phyloP scores from a whole-genome alignment of 495 filamentous ascomycete species.

The Penicillium lividum region DNA sequence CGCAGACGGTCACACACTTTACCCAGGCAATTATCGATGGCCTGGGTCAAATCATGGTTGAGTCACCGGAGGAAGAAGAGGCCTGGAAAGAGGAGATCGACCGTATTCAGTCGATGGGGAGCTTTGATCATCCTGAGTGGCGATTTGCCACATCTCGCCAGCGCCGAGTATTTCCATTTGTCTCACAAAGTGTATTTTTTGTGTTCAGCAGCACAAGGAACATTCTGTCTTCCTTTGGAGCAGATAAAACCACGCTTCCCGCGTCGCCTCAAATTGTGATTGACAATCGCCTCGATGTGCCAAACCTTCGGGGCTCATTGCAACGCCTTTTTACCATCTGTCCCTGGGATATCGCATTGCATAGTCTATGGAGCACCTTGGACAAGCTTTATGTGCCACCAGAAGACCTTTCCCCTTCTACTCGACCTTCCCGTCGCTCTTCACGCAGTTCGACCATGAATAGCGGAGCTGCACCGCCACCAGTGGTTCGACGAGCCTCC shows the following conservation, averaged over 20 bases:
- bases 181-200: slow-evolving; percentile 74
- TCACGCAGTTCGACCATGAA: slow-evolving; percentile 37
- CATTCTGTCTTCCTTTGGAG: slow-evolving; percentile 64
- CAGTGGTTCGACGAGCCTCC: slow-evolving; percentile 30
- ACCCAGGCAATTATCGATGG: slow-evolving; percentile 43
- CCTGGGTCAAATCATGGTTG: slow-evolving; percentile 36
- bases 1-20: slow-evolving; percentile 47
- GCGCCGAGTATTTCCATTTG: slow-evolving; percentile 53
- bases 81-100: slow-evolving; percentile 44
- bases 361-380: slow-evolving; percentile 76
- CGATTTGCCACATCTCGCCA: slow-evolving; percentile 41
- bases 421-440: slow-evolving; percentile 37
- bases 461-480: slow-evolving; percentile 23
- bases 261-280: slow-evolving; percentile 10
- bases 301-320: slow-evolving; percentile 34
- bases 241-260: slow-evolving; percentile 26
- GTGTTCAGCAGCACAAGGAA: slow-evolving; percentile 66
- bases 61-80: slow-evolving; percentile 39
- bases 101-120: slow-evolving; percentile 40
- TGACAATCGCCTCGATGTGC: slow-evolving; percentile 31
- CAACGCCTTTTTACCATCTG: slow-evolving; percentile 40
- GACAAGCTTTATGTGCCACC: slow-evolving; percentile 68
- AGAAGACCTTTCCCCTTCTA: slow-evolving; percentile 46
- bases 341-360: slow-evolving; percentile 59
- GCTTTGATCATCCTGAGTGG: slow-evolving; percentile 44